Conservation (phyloP, 345 rosid species). For the Isatis tinctoria region DNA sequence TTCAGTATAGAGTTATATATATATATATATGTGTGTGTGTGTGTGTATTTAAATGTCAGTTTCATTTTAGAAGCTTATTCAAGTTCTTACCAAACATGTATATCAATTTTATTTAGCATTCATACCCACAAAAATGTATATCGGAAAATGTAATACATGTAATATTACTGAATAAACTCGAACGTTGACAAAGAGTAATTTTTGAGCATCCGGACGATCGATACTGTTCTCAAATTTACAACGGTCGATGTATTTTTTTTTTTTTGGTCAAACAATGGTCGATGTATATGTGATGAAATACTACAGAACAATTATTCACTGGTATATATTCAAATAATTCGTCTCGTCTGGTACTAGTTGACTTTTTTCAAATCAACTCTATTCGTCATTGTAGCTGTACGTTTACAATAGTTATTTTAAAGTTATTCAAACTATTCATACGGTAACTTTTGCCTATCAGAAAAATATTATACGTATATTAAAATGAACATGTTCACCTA, state of each 20-base stretch:
- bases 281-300: neutral
- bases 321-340: slow-evolving; percentile 27
- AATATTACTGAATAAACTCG: neutral
- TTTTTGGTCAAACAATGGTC: no score
- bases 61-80: neutral
- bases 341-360: slow-evolving; percentile 6
- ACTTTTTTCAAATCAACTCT: neutral
- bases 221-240: no score
- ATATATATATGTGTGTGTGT: no score
- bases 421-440: slow-evolving; percentile 9
- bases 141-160: neutral
- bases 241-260: no score
- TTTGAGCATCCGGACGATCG: no score
- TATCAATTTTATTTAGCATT: no score
- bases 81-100: neutral
- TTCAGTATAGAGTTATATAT: no score
- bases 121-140: no score
- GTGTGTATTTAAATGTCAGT: no score
- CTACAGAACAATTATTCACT: neutral
- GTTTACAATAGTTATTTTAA: neutral
- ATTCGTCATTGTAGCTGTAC: slow-evolving; percentile 5
- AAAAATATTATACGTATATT: no score
- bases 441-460: neutral
- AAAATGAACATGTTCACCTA: slow-evolving; percentile 21
- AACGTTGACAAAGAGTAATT: slow-evolving; percentile 2